Evolutionary conservation across 2,329 filamentous ascomycete genomes (phyloP).

Genomic region (Fusarium oligoseptatum): DNA sequence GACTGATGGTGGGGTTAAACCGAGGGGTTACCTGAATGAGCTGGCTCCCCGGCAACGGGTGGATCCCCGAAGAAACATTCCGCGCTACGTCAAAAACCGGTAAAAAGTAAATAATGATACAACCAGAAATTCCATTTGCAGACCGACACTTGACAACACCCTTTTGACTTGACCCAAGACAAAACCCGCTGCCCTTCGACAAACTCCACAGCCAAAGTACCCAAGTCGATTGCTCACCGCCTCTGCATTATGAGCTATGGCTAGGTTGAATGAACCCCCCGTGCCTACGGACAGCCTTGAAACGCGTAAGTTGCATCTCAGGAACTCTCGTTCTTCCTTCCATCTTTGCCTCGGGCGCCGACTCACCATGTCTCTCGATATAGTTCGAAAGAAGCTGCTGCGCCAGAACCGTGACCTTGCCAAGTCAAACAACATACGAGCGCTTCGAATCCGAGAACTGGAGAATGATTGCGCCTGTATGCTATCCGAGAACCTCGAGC

Average conservation of each 20-base stretch:
- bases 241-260: slow-evolving; percentile 70
- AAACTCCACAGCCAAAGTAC: slow-evolving; percentile 31
- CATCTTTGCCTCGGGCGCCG: slow-evolving; percentile 6
- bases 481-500: slow-evolving; percentile 82
- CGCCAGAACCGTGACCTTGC: slow-evolving; percentile 89
- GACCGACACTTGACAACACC: slow-evolving; percentile 44
- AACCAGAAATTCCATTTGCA: slow-evolving; percentile 44
- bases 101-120: slow-evolving; percentile 53
- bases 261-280: slow-evolving; percentile 82
- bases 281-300: slow-evolving; percentile 78
- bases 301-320: slow-evolving; percentile 67
- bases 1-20: slow-evolving; percentile 45
- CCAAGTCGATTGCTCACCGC: slow-evolving; percentile 11
- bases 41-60: slow-evolving; percentile 49
- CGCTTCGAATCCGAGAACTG: slow-evolving; percentile 80
- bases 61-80: slow-evolving; percentile 11
- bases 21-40: slow-evolving; percentile 36
- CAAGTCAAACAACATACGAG: slow-evolving; percentile 82
- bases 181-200: slow-evolving; percentile 28
- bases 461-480: slow-evolving; percentile 82
- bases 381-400: slow-evolving; percentile 83
- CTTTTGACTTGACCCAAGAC: slow-evolving; percentile 28
- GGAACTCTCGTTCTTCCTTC: slow-evolving; percentile 5
- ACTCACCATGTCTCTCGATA: slow-evolving; percentile 35
- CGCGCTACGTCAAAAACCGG: slow-evolving; percentile 46